Evolutionary conservation across 352 stramenopile genomes (phyloP).

Genomic region (Phytophthora fragariaefolia): DNA sequence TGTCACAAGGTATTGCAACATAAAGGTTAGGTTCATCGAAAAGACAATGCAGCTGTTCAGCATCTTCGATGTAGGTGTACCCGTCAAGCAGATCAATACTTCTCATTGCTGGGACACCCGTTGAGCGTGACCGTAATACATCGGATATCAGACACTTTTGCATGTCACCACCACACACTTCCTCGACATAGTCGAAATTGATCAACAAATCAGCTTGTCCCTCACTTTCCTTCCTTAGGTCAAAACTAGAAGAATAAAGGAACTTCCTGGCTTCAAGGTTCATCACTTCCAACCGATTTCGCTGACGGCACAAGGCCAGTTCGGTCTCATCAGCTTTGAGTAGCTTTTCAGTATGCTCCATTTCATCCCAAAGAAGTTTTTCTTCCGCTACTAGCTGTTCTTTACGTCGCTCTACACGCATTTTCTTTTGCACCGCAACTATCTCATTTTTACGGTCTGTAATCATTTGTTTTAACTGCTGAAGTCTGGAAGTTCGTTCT

Average conservation of each 20-base stretch:
- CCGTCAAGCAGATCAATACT: slow-evolving; percentile 36
- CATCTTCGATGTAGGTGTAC: slow-evolving; percentile 51
- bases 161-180: not conserved
- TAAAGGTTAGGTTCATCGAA: not conserved
- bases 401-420: slow-evolving; percentile 61
- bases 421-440: slow-evolving; percentile 47
- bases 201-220: slow-evolving; percentile 31
- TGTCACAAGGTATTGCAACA: not conserved
- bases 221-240: not conserved
- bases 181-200: slow-evolving; percentile 51
- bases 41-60: slow-evolving; percentile 10
- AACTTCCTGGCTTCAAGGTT: slow-evolving; percentile 48
- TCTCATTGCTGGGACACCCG: not conserved
- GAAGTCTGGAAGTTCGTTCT: slow-evolving; percentile 55
- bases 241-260: not conserved
- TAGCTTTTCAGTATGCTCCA: slow-evolving; percentile 52
- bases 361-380: slow-evolving; percentile 49
- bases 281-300: slow-evolving; percentile 55
- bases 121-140: not conserved
- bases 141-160: not conserved
- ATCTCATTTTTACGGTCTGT: slow-evolving; percentile 52
- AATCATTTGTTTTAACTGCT: slow-evolving; percentile 54
- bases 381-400: slow-evolving; percentile 52
- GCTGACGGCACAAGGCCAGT: slow-evolving; percentile 48
- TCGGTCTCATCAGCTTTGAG: slow-evolving; percentile 48